Percentiles rank a stretch among this genome's conserved stretches.
Evolutionary conservation across 73 alveolate species (phyloP).

Genomic region (Symbiodinium natans): DNA sequence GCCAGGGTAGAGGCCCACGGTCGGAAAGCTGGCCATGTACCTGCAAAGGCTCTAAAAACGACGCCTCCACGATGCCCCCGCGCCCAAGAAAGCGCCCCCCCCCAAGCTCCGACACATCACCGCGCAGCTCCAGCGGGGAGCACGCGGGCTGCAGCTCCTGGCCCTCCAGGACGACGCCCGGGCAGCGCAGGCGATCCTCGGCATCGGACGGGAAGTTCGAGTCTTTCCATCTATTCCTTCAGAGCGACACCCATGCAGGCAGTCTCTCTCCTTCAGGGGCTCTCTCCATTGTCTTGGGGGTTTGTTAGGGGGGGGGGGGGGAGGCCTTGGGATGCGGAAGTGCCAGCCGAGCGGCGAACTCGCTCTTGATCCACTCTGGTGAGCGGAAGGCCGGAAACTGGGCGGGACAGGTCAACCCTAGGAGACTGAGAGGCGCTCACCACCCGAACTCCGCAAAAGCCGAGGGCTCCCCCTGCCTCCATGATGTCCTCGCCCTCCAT

Average conservation of each 20-base stretch:
- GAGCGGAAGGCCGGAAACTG: conserved; percentile 93
- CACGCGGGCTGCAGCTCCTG: conserved; percentile 74
- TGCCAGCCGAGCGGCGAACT: conserved; percentile 32
- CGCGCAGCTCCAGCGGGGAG: background rate
- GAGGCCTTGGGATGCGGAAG: too few relatives aligned
- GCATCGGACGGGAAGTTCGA: background rate
- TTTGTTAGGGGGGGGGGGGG: too few relatives aligned
- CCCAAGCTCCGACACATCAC: too few relatives aligned
- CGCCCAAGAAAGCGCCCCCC: too few relatives aligned
- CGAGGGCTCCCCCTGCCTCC: background rate
- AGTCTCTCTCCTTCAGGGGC: too few relatives aligned
- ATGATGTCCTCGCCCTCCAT: too few relatives aligned
- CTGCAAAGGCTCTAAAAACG: too few relatives aligned
- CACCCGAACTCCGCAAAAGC: background rate
- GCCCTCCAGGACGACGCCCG: conserved; percentile 37
- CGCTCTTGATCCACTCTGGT: conserved; percentile 80
- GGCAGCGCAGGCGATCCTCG: conserved; percentile 76
- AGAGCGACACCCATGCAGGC: too few relatives aligned
- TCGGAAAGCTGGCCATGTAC: conserved; percentile 77
- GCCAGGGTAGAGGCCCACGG: conserved; percentile 70
- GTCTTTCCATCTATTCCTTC: too few relatives aligned
- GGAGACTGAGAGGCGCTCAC: background rate
- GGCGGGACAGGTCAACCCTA: background rate
- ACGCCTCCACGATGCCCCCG: too few relatives aligned
- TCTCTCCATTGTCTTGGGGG: too few relatives aligned